Conservation (phyloP, 2,329 filamentous ascomycete species). For the Botryotinia narcissicola region DNA sequence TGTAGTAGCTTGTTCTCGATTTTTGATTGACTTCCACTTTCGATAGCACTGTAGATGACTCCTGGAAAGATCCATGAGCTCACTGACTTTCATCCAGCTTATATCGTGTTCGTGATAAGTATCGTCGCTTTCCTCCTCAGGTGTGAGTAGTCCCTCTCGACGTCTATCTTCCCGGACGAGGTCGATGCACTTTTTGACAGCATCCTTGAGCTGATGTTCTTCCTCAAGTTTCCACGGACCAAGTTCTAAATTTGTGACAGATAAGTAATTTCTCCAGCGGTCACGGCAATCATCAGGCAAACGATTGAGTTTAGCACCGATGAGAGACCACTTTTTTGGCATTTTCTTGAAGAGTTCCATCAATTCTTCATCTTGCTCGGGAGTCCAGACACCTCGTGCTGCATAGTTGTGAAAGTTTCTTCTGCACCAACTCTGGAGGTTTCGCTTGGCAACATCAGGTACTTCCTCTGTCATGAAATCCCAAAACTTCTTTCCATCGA, state of each 20-base stretch:
- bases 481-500: slow-evolving; percentile 49
- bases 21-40: slow-evolving; percentile 60
- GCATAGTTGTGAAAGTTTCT: slow-evolving; percentile 65
- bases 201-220: slow-evolving; percentile 43
- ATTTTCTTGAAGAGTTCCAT: slow-evolving; percentile 45
- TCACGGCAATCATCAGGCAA: slow-evolving; percentile 65
- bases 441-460: slow-evolving; percentile 51
- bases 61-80: slow-evolving; percentile 58
- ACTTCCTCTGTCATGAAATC: slow-evolving; percentile 47
- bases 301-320: slow-evolving; percentile 62
- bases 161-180: slow-evolving; percentile 44
- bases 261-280: slow-evolving; percentile 67
- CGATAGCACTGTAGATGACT: slow-evolving; percentile 65
- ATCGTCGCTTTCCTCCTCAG: slow-evolving; percentile 32
- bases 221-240: slow-evolving; percentile 62
- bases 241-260: slow-evolving; percentile 50
- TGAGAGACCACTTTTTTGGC: slow-evolving; percentile 57
- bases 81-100: slow-evolving; percentile 64
- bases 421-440: slow-evolving; percentile 56
- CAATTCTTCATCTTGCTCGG: slow-evolving; percentile 57
- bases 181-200: slow-evolving; percentile 53
- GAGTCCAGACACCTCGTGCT: slow-evolving; percentile 57
- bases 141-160: slow-evolving; percentile 28
- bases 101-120: slow-evolving; percentile 52
- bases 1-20: slow-evolving; percentile 31